Evolutionary conservation across 768 basidiomycete genomes (phyloP).

Genomic region (Neoboletus subvelutipes): DNA sequence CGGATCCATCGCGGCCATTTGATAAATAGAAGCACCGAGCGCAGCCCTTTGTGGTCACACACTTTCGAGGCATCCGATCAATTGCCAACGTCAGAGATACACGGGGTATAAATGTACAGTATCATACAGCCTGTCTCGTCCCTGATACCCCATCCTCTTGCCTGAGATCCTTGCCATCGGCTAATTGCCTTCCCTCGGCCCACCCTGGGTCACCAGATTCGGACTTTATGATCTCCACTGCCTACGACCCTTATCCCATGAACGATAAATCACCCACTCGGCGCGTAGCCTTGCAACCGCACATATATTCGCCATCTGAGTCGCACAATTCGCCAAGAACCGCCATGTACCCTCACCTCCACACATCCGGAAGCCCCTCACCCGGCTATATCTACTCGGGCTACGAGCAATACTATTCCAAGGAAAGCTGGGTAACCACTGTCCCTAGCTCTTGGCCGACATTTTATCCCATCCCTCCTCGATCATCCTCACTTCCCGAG

Average conservation of each 20-base stretch:
- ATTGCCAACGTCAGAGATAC: conserved; percentile 31
- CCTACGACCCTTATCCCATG: conserved; percentile 29
- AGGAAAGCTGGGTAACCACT: conserved; percentile 17
- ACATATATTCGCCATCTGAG: conserved; percentile 35
- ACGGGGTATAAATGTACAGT: conserved; percentile 33
- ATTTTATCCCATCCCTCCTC: conserved; percentile 12
- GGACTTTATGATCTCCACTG: conserved; percentile 33
- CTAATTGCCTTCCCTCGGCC: conserved; percentile 15
- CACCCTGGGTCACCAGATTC: conserved; percentile 22
- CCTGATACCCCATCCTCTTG: conserved; percentile 31
- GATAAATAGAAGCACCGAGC: conserved; percentile 33
- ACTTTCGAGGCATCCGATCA: conserved; percentile 33
- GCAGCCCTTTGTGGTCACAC: conserved; percentile 29
- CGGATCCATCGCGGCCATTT: conserved; percentile 32
- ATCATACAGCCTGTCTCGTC: conserved; percentile 19
- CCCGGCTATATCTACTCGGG: conserved; percentile 24
- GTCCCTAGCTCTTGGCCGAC: conserved; percentile 23
- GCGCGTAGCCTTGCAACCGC: conserved; percentile 23
- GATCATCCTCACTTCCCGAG: conserved; percentile 18
- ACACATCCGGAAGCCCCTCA: conserved; percentile 17
- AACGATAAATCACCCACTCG: conserved; percentile 24
- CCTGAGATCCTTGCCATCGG: conserved; percentile 17
- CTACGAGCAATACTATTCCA: conserved; percentile 25
- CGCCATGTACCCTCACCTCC: conserved; percentile 31
- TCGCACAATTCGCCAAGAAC: conserved; percentile 17